Base-by-base conservation (phyloP, 202 grass and related monocot species). In the Schoenoplectus triqueter region DNA sequence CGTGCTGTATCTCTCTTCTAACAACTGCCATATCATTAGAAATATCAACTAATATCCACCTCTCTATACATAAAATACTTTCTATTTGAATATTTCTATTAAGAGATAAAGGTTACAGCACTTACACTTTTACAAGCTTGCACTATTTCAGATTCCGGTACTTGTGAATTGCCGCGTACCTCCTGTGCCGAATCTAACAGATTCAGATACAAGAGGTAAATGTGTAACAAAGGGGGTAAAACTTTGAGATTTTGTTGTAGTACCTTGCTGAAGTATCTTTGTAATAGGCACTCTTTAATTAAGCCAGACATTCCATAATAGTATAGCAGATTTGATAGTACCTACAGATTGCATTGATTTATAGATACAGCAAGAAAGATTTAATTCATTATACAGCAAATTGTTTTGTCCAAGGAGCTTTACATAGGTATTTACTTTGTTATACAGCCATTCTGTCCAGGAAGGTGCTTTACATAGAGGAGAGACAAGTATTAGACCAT, bases 81-180 rank as follows among this genome's bases (percentile, higher is more conserved):
- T 42, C 40, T 48, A 63, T 69, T 31, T 54, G 2, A 18, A 82
- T 60, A 18, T 31, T 45, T 61, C 2, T 31, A 65, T 54, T 40
- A 39, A 50, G 21, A 13, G 21, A 69, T 59, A 69, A 84, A 66
- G 6, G 44, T n/a, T 10, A 52, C 21, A 78, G 41, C 49, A 89
- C 93, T 96, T 82, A 99, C 97, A 92, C 89, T 99, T 99, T 92
- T 92, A 86, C 93, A 99, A 44, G 93, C 97, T 82, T 94, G 93
- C 6, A 96, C 90, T 19, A 94, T 96, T 73, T 96, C 96, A 49
- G 96, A 99, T 86, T 96, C 96, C 80, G 93, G 87, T 69, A 92
- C 90, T 66, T 94, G 90, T 55, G 88, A 81, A 80, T 62, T 92
- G 46, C 96, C 93, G 1, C 90, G 90, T 85, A 96, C 89, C 71